phyloP scores from a whole-genome alignment of 805 yeast species.

The Isabelozyma heimii region DNA sequence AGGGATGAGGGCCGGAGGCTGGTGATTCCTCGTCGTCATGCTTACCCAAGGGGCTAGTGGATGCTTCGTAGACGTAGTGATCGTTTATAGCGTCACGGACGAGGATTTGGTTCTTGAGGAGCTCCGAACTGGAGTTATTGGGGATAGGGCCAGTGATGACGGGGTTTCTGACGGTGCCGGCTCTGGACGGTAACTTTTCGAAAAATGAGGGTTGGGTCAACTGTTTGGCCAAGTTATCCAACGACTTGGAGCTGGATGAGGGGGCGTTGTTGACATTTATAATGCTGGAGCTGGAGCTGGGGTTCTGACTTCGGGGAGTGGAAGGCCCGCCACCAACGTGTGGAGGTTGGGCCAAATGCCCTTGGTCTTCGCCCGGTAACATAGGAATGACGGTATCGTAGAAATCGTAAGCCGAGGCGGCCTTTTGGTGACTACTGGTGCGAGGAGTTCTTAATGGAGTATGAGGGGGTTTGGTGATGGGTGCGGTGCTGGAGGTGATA shows the following conservation, averaged over 20 bases:
- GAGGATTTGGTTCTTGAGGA: constrained; percentile 11
- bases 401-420: constrained; percentile 36
- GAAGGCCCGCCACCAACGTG: background rate
- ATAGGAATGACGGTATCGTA: constrained; percentile 43
- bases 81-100: constrained; percentile 28
- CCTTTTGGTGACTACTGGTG: constrained; percentile 9
- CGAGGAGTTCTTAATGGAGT: background rate
- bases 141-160: constrained; percentile 7
- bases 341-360: constrained; percentile 2
- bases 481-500: constrained; percentile 1
- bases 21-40: background rate
- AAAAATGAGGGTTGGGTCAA: constrained; percentile 31
- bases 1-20: background rate
- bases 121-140: constrained; percentile 26
- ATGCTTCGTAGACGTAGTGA: constrained; percentile 24
- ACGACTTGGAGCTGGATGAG: constrained; percentile 9
- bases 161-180: constrained; percentile 20
- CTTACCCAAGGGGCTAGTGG: background rate
- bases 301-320: background rate
- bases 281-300: constrained; percentile 1
- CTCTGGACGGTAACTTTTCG: constrained; percentile 37
- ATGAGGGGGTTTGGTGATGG: background rate
- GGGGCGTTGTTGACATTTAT: background rate
- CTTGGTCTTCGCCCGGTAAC: constrained; percentile 15
- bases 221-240: constrained; percentile 41